These are phyloP conservation scores for Fistulinella cinereoalba DNA, from an alignment of 1,284 basidiomycete species.

Conservation along the genomic window DNA sequence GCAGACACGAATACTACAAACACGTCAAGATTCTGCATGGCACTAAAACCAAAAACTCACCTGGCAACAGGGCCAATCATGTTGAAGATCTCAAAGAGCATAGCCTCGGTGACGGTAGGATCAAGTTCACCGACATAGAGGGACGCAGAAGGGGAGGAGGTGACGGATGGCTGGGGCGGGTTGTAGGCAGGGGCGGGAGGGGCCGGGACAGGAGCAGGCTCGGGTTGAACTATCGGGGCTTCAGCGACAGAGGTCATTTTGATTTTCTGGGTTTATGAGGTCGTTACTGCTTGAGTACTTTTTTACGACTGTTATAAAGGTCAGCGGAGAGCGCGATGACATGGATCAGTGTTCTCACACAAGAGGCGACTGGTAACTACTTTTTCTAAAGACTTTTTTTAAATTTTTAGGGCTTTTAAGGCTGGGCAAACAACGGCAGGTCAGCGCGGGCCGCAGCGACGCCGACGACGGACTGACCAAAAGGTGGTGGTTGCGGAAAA, in stretches of 20 bases:
- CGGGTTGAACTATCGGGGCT: slow-evolving; percentile 37
- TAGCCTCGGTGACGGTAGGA: slow-evolving; percentile 96
- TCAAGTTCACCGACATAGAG: slow-evolving; percentile 99
- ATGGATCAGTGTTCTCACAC: too few species aligned
- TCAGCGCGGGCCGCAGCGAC: slow-evolving; percentile 15
- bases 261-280: slow-evolving; percentile 50
- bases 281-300: slow-evolving; percentile 87
- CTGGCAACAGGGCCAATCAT: slow-evolving; percentile 99
- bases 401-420: slow-evolving; percentile 44
- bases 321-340: slow-evolving; percentile 19
- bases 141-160: slow-evolving; percentile 80
- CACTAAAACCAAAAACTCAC: slow-evolving; percentile 41
- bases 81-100: slow-evolving; percentile 99
- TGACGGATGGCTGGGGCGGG: slow-evolving; percentile 50
- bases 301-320: slow-evolving; percentile 52
- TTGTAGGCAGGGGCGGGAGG: slow-evolving; percentile 50
- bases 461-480: slow-evolving; percentile 22
- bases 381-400: slow-evolving; percentile 56
- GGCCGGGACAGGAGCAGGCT: slow-evolving; percentile 44
- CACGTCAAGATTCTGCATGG: neutral
- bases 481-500: slow-evolving; percentile 37
- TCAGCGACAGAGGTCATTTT: slow-evolving; percentile 61
- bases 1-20: slow-evolving; percentile 91
- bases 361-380: slow-evolving; percentile 73
- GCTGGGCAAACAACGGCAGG: slow-evolving; percentile 31